Conservation (phyloP, 1,139 yeast genomes). For the Geotrichum klebahnii region DNA sequence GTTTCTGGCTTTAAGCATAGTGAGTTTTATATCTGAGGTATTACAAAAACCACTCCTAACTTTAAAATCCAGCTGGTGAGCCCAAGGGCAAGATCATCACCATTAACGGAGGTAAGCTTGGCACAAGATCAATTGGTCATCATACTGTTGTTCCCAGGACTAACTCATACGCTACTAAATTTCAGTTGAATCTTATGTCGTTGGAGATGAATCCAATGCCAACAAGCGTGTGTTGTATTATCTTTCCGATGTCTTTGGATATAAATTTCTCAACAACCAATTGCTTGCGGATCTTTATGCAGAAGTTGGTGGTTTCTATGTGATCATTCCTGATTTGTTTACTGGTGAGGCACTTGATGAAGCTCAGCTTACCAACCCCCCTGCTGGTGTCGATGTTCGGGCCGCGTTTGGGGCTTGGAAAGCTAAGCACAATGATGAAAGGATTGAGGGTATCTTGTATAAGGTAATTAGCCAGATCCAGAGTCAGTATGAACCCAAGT, state of each 20-base stretch:
- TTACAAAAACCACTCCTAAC: constrained; percentile 10
- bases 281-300: constrained; percentile 72
- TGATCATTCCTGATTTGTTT: constrained; percentile 70
- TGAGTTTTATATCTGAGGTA: neutral
- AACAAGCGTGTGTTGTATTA: constrained; percentile 51
- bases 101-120: constrained; percentile 24
- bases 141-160: too few relatives aligned
- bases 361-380: constrained; percentile 42
- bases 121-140: too few relatives aligned
- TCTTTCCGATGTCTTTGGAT: constrained; percentile 67
- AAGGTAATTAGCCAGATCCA: constrained; percentile 42
- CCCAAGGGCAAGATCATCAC: constrained; percentile 23
- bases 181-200: constrained; percentile 54
- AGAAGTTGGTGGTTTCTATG: constrained; percentile 52
- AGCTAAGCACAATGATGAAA: constrained; percentile 48
- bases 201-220: constrained; percentile 46
- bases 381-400: constrained; percentile 26
- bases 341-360: constrained; percentile 52
- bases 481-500: constrained; percentile 48
- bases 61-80: constrained; percentile 23
- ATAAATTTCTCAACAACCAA: constrained; percentile 51
- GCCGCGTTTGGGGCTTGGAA: constrained; percentile 46
- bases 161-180: too few relatives aligned
- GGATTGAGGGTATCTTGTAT: constrained; percentile 44
- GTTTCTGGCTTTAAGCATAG: constrained; percentile 30